Evolutionary conservation across 106 monocot genomes (phyloP), one percentile per base, ranked within the genome.

Genomic region (Dendrobium chrysotoxum): DNA sequence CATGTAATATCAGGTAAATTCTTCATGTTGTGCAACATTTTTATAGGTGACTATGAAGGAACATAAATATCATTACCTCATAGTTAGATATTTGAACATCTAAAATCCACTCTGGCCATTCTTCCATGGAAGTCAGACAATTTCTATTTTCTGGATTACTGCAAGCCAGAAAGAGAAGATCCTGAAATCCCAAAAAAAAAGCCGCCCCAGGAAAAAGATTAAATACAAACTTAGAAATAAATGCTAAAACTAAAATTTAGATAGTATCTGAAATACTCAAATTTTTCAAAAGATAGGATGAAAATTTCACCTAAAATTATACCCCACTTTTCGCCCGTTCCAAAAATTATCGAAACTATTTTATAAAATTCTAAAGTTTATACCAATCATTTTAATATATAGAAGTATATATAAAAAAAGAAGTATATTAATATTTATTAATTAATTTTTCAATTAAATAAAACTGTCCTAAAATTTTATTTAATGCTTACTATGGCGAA

Each of bases 151-250:
- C 95, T 40, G 91, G 89, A 88, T 95, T 95, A 90, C 95, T 95
- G 92, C 98, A 98, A 91, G 95, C 95, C 92, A 98, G 90, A 94
- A 98, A 95, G 75, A 98, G 90, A 91, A 98, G 92, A 95, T 98
- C 98, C 98, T 98, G 94, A 92, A 98, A 92, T 83, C 65, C 84
- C 80, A 88, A 83, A 85, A 76, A 90, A 76, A 90, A 83, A 40
- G 70, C 47, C 18, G 38, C 23, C 71, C 72, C 72, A 83, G 85
- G 76, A 80, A 80, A 72, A 79, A 71, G 17, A 12, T 71, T 71
- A 71, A 71, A 12, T 31, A 71, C 10, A 10, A 26, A 8, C 26
- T 25, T 25, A 64, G 25, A 64, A 23, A 21, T 7, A 64, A 64
- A 64, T 23, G 23, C 5, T 23, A 64, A 23, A 15, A 64, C 1